These are phyloP conservation scores for Chaetomiaceae sp. DNA, from an alignment of 2,329 filamentous ascomycete species.

Conservation along the genomic window DNA sequence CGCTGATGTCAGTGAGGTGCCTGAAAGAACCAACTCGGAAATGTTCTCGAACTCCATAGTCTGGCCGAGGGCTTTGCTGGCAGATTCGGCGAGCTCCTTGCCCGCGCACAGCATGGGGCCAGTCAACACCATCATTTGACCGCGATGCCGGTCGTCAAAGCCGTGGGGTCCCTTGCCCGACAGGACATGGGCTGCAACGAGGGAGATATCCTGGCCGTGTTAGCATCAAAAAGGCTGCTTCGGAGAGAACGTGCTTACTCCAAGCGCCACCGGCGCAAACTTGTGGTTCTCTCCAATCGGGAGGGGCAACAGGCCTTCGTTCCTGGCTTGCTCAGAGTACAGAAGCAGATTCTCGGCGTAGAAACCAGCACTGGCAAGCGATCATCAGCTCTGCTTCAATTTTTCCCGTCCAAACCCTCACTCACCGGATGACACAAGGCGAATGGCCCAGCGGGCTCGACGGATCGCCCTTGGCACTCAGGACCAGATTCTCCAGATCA, in stretches of 20 bases:
- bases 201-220: slow-evolving; percentile 37
- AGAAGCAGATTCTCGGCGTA: slow-evolving; percentile 47
- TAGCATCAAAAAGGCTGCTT: too few species aligned
- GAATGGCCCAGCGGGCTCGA: slow-evolving; percentile 35
- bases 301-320: slow-evolving; percentile 39
- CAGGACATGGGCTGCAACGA: slow-evolving; percentile 43
- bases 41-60: slow-evolving; percentile 42
- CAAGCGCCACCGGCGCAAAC: slow-evolving; percentile 44
- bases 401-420: background rate
- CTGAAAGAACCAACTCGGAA: slow-evolving; percentile 31
- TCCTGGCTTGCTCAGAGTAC: slow-evolving; percentile 40
- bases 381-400: background rate
- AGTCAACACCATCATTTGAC: slow-evolving; percentile 47
- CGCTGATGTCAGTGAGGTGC: too few species aligned
- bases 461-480: slow-evolving; percentile 39
- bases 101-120: slow-evolving; percentile 42
- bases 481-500: slow-evolving; percentile 39
- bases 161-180: slow-evolving; percentile 42
- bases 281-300: slow-evolving; percentile 43
- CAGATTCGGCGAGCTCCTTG: slow-evolving; percentile 40
- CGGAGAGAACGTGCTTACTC: slow-evolving; percentile 29
- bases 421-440: slow-evolving; percentile 41
- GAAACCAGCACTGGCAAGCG: slow-evolving; percentile 37
- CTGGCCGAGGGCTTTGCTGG: slow-evolving; percentile 37
- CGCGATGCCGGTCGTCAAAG: slow-evolving; percentile 44